A percentile compares a stretch with the other conserved stretches of the same genome.
phyloP scores from a whole-genome alignment of 2,329 filamentous ascomycete genomes.

The Botrytis byssoidea region DNA sequence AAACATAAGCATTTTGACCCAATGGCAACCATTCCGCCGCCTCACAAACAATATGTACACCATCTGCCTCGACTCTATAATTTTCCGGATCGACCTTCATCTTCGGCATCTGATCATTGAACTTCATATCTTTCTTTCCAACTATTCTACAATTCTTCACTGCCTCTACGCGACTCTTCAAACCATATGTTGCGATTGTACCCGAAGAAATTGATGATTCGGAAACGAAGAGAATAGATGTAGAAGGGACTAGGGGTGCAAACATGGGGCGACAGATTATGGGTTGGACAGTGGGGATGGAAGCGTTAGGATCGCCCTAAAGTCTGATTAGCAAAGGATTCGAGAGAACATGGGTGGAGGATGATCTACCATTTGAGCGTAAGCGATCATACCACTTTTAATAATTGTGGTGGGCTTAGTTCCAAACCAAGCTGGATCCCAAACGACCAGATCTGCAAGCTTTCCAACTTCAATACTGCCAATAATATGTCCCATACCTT shows the following conservation, averaged over 20 bases:
- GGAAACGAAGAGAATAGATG: conserved; percentile 82
- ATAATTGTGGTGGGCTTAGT: conserved; percentile 79
- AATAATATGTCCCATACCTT: conserved; percentile 84
- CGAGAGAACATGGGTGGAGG: neutral
- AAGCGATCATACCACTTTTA: conserved; percentile 85
- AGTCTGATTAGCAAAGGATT: conserved; percentile 6
- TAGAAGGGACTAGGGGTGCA: conserved; percentile 66
- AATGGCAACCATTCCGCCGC: conserved; percentile 70
- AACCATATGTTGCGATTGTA: conserved; percentile 65
- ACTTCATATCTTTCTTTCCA: conserved; percentile 86
- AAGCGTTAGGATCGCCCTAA: conserved; percentile 76
- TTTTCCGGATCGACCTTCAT: conserved; percentile 92
- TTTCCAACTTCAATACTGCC: conserved; percentile 88
- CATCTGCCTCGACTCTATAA: conserved; percentile 86
- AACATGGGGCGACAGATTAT: conserved; percentile 85
- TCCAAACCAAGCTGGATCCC: conserved; percentile 83
- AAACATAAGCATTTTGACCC: conserved; percentile 75
- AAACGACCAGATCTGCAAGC: conserved; percentile 83
- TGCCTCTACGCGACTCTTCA: conserved; percentile 77
- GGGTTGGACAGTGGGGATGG: conserved; percentile 85
- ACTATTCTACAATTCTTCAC: conserved; percentile 74
- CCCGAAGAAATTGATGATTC: conserved; percentile 67
- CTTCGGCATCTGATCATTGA: conserved; percentile 76
- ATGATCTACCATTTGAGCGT: conserved; percentile 72
- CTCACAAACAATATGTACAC: conserved; percentile 68